Percentiles rank a stretch among this genome's conserved stretches.
These are phyloP conservation scores for Phytophthora pistaciae DNA, from an alignment of 352 stramenopile species.

Conservation along the genomic window DNA sequence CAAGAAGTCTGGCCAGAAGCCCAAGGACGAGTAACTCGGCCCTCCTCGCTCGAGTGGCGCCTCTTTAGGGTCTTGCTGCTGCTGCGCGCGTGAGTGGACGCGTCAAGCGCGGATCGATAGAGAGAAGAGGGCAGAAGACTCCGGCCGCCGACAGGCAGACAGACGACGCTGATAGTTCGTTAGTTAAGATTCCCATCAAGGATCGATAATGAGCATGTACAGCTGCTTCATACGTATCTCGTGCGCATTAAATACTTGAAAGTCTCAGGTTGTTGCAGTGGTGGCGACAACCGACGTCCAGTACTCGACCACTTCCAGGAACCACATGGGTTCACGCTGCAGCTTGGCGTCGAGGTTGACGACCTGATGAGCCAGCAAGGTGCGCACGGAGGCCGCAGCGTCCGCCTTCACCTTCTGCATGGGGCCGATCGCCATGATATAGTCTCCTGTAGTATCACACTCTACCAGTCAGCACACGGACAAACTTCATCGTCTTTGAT, in stretches of 20 bases:
- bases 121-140: slow-evolving; percentile 23
- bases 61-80: slow-evolving; percentile 31
- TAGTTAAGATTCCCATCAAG: slow-evolving; percentile 40
- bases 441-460: slow-evolving; percentile 48
- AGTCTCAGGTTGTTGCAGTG: slow-evolving; percentile 3
- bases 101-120: slow-evolving; percentile 30
- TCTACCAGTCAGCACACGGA: slow-evolving; percentile 1
- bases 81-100: slow-evolving; percentile 9
- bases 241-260: not conserved
- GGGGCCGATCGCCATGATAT: slow-evolving; percentile 84
- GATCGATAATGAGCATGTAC: slow-evolving; percentile 39
- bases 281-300: slow-evolving; percentile 47
- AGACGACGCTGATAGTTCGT: slow-evolving; percentile 25
- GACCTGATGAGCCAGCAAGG: slow-evolving; percentile 67
- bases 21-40: slow-evolving; percentile 57
- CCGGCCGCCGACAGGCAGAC: not conserved
- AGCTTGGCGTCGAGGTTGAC: slow-evolving; percentile 62
- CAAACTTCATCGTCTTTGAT: not conserved
- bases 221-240: slow-evolving; percentile 13
- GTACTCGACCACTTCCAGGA: slow-evolving; percentile 80
- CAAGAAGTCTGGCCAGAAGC: slow-evolving; percentile 53
- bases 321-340: slow-evolving; percentile 75
- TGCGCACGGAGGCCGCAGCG: slow-evolving; percentile 17
- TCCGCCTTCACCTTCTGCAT: slow-evolving; percentile 50
- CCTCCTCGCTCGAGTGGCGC: slow-evolving; percentile 16